Percentiles rank a stretch among this genome's conserved stretches.
Conservation (phyloP, 169 alveolate genomes). For the Plasmodium vivax region DNA sequence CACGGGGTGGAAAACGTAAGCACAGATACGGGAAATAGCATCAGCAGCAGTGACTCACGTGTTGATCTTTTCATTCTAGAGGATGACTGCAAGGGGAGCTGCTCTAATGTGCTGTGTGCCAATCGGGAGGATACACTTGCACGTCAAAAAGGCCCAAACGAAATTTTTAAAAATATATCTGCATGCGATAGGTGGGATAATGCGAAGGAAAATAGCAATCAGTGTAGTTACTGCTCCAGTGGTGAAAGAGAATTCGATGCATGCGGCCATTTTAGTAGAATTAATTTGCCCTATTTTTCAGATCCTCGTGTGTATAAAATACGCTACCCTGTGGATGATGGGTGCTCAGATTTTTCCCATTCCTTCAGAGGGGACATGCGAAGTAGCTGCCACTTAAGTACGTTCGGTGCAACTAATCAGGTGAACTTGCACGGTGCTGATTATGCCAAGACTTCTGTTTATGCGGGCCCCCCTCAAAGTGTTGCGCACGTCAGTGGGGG, state of each 20-base stretch:
- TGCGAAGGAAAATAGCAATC: neutral
- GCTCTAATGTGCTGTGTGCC: neutral
- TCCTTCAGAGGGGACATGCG: neutral
- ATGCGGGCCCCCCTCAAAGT: neutral
- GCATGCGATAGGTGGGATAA: neutral
- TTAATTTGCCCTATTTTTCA: neutral
- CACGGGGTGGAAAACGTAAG: neutral
- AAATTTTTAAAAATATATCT: neutral
- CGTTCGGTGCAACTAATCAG: neutral
- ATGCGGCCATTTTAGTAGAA: neutral
- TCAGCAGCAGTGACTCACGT: neutral
- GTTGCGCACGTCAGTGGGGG: neutral
- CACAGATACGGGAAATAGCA: neutral
- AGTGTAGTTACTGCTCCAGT: neutral
- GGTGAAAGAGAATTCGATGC: conserved; percentile 1
- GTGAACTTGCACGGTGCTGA: neutral
- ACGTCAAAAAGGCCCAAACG: neutral
- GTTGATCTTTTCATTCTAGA: neutral
- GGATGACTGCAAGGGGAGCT: neutral
- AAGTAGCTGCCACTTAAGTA: neutral
- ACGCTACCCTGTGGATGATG: neutral
- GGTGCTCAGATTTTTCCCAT: neutral
- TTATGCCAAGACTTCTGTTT: neutral
- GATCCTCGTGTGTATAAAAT: neutral
- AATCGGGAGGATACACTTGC: neutral